Evolutionary conservation across 2,329 filamentous ascomycete species (phyloP).

Genomic region (Xylaria sp.): DNA sequence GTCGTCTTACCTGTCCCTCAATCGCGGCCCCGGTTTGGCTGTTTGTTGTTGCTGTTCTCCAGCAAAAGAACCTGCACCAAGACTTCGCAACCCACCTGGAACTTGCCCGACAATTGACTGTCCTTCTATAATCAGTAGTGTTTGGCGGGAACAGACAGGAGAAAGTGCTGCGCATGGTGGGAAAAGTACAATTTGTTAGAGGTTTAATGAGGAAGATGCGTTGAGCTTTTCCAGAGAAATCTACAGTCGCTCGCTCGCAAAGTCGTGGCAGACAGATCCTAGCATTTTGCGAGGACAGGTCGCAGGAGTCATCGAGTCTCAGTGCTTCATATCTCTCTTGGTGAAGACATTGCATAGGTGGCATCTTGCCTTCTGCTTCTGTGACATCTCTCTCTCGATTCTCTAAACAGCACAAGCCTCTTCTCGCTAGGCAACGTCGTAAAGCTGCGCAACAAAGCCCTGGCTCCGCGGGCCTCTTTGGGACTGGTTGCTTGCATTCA

Average conservation of each 20-base stretch:
- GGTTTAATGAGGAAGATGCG: conserved; percentile 36
- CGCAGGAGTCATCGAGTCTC: conserved; percentile 42
- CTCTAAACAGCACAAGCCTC: conserved; percentile 30
- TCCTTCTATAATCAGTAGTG: conserved; percentile 36
- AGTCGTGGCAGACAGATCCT: conserved; percentile 35
- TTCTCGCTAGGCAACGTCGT: conserved; percentile 20
- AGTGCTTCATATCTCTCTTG: conserved; percentile 44
- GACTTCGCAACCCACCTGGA: neutral
- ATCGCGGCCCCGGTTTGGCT: conserved; percentile 7
- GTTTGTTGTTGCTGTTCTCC: conserved; percentile 6
- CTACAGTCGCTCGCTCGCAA: conserved; percentile 39
- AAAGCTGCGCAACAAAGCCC: conserved; percentile 33
- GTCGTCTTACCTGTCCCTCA: conserved; percentile 4
- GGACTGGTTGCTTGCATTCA: conserved; percentile 16
- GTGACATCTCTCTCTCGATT: conserved; percentile 40
- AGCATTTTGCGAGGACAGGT: conserved; percentile 39
- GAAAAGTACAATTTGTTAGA: conserved; percentile 29
- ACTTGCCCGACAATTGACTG: conserved; percentile 29
- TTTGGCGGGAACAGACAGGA: conserved; percentile 32
- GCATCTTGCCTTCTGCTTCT: conserved; percentile 39
- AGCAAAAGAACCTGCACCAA: conserved; percentile 6
- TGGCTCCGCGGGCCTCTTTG: conserved; percentile 19
- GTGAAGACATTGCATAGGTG: conserved; percentile 45
- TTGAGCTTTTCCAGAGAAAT: conserved; percentile 36
- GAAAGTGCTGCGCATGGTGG: conserved; percentile 29